Conservation (phyloP, 1,284 basidiomycete species). For the Ceratobasidium sp. region DNA sequence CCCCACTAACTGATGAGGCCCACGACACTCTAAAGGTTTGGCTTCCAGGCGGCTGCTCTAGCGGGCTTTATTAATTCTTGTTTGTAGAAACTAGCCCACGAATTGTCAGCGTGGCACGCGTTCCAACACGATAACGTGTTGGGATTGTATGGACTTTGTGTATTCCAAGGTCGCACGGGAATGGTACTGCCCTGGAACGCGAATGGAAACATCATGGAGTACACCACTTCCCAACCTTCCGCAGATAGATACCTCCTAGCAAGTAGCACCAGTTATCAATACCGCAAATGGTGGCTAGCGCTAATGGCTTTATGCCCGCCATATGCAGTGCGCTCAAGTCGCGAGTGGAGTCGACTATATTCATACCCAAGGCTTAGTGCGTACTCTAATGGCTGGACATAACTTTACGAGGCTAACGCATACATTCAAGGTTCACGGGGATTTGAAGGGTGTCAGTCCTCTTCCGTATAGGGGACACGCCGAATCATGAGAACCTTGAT, state of each 20-base stretch:
- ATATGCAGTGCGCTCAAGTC: constrained; percentile 11
- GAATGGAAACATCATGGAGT: constrained; percentile 8
- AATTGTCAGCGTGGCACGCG: neutral
- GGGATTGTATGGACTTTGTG: neutral
- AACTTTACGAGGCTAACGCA: neutral
- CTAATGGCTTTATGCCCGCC: neutral
- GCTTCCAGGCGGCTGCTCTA: neutral
- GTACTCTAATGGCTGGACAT: neutral
- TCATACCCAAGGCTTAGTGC: neutral
- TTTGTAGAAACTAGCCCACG: neutral
- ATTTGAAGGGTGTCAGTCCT: constrained; percentile 20
- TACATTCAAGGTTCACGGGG: constrained; percentile 5
- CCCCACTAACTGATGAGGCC: neutral
- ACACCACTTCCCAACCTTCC: neutral
- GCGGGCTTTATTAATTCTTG: neutral
- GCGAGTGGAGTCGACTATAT: neutral
- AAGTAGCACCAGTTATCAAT: neutral
- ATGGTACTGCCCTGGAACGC: constrained; percentile 10
- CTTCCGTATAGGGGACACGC: too few species aligned
- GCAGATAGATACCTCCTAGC: neutral
- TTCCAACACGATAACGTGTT: constrained; percentile 2
- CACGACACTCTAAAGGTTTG: neutral
- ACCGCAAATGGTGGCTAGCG: neutral
- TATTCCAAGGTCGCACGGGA: neutral
- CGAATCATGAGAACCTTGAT: too few species aligned